phyloP scores from a whole-genome alignment of 441 rosid genomes.

The Daphne laureola region DNA sequence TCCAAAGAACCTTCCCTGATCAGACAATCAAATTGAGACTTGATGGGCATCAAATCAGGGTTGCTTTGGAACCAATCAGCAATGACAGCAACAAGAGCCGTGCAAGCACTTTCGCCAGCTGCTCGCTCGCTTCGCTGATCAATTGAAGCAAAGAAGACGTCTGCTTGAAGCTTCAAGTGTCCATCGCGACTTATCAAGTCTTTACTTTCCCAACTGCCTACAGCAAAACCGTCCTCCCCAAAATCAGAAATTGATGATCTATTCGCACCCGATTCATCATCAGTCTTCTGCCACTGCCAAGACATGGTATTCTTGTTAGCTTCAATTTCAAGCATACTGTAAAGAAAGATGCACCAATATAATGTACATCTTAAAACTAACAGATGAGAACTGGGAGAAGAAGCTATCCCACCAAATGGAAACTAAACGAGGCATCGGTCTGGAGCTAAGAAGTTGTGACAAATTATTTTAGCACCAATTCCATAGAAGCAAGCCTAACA shows the following conservation, averaged over 20 bases:
- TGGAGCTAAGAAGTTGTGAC: too few species aligned
- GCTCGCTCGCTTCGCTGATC: conserved; percentile 88
- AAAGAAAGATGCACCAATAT: too few species aligned
- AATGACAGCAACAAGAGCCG: conserved; percentile 79
- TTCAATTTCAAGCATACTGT: too few species aligned
- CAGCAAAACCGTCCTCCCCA: conserved; percentile 75
- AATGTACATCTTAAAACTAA: too few species aligned
- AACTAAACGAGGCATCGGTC: too few species aligned
- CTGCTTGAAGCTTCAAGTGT: conserved; percentile 62
- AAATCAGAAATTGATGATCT: conserved; percentile 66
- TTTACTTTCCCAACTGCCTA: conserved; percentile 76
- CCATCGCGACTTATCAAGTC: conserved; percentile 81
- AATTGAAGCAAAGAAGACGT: conserved; percentile 77
- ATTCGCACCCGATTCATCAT: conserved; percentile 43
- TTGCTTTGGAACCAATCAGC: conserved; percentile 83
- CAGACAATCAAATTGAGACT: conserved; percentile 77
- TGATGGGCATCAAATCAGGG: conserved; percentile 61
- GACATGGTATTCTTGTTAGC: too few species aligned
- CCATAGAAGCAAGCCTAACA: too few species aligned
- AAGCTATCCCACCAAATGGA: too few species aligned
- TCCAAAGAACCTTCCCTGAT: conserved; percentile 82
- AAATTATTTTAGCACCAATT: too few species aligned
- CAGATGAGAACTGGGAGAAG: too few species aligned
- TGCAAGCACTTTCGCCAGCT: conserved; percentile 90
- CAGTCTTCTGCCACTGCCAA: conserved; percentile 59